Conservation (phyloP, 2,329 filamentous ascomycete species). For the Fusarium sterilihyphosum region DNA sequence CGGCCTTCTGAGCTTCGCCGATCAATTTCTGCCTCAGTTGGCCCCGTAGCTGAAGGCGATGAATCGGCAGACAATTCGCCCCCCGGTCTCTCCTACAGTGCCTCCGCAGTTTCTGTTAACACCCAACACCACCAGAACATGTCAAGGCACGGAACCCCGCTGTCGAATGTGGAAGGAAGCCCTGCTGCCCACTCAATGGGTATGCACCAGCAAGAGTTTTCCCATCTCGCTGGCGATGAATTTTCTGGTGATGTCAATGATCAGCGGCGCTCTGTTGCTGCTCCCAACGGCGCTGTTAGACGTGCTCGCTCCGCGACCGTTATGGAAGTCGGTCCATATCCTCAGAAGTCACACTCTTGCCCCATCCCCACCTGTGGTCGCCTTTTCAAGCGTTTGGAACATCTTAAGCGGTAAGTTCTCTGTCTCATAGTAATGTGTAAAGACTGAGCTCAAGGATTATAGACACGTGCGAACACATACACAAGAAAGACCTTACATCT, state of each 20-base stretch:
- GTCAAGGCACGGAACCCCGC: conserved; percentile 90
- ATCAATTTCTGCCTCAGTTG: conserved; percentile 88
- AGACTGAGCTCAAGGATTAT: conserved; percentile 44
- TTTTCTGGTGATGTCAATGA: conserved; percentile 63
- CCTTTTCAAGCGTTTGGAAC: conserved; percentile 98
- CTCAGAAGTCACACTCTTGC: conserved; percentile 97
- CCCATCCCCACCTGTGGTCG: conserved; percentile 98
- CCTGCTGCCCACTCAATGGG: conserved; percentile 76
- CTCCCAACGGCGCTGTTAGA: conserved; percentile 81
- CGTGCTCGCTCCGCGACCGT: conserved; percentile 93
- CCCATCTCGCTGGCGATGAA: conserved; percentile 71
- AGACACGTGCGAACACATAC: conserved; percentile 99
- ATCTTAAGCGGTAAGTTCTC: conserved; percentile 89
- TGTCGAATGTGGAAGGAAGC: conserved; percentile 85
- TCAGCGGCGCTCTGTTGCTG: conserved; percentile 74
- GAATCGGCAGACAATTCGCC: conserved; percentile 83
- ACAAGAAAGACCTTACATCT: conserved; percentile 98
- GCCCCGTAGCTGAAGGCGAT: conserved; percentile 81
- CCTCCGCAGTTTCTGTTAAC: conserved; percentile 70
- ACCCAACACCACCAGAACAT: conserved; percentile 81
- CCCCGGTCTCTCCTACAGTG: conserved; percentile 77
- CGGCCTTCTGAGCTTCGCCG: conserved; percentile 89
- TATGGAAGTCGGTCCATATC: conserved; percentile 96
- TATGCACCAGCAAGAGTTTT: conserved; percentile 78
- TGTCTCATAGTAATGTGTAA: conserved; percentile 45